phyloP scores from a whole-genome alignment of 345 rosid genomes.

The Hibiscus syriacus region DNA sequence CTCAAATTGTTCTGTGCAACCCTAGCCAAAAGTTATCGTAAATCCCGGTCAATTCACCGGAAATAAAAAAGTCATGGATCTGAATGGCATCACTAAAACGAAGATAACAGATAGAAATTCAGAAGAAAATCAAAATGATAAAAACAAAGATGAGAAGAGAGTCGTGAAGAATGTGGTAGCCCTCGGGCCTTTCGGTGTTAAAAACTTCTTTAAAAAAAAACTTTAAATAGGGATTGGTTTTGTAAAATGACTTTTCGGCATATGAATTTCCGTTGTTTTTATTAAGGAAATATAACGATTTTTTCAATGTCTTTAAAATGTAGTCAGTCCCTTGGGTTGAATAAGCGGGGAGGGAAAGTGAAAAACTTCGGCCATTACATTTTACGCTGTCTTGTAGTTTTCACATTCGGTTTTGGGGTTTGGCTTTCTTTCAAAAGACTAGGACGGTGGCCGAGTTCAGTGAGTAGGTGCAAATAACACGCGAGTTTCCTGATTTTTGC shows the following conservation, averaged over 20 bases:
- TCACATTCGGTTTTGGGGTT: not conserved
- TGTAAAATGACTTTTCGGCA: not conserved
- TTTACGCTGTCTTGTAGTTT: too few relatives aligned
- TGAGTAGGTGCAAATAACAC: slow-evolving; percentile 3
- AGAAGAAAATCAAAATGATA: slow-evolving; percentile 14
- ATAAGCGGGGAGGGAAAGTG: not conserved
- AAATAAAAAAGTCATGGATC: not conserved
- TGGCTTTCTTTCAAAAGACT: not conserved
- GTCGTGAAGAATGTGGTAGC: slow-evolving; percentile 14
- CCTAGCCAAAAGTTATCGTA: slow-evolving; percentile 7
- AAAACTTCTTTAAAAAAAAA: too few relatives aligned
- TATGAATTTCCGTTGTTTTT: not conserved
- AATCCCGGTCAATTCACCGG: not conserved
- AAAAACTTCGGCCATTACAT: too few relatives aligned
- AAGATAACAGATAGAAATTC: slow-evolving; percentile 5
- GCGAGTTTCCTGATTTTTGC: not conserved
- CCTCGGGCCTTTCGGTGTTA: not conserved
- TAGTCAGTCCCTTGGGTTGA: not conserved
- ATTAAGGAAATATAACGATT: not conserved
- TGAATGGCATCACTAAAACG: not conserved
- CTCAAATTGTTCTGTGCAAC: not conserved
- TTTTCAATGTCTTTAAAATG: not conserved
- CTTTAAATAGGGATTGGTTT: slow-evolving; percentile 5
- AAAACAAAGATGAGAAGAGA: not conserved
- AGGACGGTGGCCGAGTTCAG: not conserved